phyloP scores from a whole-genome alignment of 1,284 basidiomycete genomes.

The Waitea zeae region DNA sequence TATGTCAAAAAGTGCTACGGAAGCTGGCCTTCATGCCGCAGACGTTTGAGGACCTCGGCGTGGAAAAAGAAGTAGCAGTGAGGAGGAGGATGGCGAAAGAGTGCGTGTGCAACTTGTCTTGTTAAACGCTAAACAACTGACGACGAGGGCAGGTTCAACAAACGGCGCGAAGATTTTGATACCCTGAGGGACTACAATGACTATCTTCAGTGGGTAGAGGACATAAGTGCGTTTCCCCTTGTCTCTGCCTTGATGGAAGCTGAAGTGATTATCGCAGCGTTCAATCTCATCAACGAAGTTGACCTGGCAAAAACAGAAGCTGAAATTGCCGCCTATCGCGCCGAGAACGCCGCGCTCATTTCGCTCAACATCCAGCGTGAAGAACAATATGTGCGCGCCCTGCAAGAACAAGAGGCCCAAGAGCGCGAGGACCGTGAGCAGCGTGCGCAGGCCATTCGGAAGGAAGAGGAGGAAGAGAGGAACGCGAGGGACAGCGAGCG shows the following conservation, averaged over 20 bases:
- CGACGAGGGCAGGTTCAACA: slow-evolving; percentile 61
- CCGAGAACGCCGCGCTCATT: slow-evolving; percentile 67
- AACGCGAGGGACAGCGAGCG: slow-evolving; percentile 60
- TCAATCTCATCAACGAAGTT: slow-evolving; percentile 89
- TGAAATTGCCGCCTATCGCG: slow-evolving; percentile 63
- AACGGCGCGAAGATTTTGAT: slow-evolving; percentile 78
- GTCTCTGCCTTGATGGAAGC: neutral
- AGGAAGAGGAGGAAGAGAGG: slow-evolving; percentile 57
- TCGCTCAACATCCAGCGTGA: slow-evolving; percentile 67
- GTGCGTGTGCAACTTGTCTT: slow-evolving; percentile 15
- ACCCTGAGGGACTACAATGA: slow-evolving; percentile 82
- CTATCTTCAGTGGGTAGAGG: slow-evolving; percentile 93
- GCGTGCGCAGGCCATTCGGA: slow-evolving; percentile 49
- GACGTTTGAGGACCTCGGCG: slow-evolving; percentile 91
- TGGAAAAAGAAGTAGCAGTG: slow-evolving; percentile 93
- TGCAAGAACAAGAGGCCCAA: slow-evolving; percentile 62
- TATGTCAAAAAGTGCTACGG: slow-evolving; percentile 78
- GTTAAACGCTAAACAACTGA: slow-evolving; percentile 2
- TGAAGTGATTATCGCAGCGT: slow-evolving; percentile 32
- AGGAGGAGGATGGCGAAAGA: slow-evolving; percentile 78
- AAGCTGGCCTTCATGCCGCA: slow-evolving; percentile 93
- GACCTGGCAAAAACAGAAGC: slow-evolving; percentile 78
- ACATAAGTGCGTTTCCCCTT: slow-evolving; percentile 52
- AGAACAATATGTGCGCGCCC: slow-evolving; percentile 48
- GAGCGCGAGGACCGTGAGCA: slow-evolving; percentile 55